Evolutionary conservation across 148 eudicot genomes (phyloP).

Genomic region (Euryodendron excelsum): DNA sequence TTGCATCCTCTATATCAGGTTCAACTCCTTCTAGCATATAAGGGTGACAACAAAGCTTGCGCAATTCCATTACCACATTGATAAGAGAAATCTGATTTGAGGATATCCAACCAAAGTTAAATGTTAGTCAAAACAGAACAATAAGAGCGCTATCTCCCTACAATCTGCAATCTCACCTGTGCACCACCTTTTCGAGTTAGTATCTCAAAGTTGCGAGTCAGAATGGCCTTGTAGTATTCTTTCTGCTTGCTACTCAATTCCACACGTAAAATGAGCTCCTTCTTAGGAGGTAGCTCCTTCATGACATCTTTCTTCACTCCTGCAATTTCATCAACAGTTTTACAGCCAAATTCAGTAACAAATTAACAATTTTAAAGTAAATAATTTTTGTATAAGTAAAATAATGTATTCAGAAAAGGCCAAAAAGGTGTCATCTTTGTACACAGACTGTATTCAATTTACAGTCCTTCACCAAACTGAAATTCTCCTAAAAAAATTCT

Average conservation of each 20-base stretch:
- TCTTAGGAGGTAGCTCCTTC: constrained; percentile 94
- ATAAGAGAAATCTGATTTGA: constrained; percentile 72
- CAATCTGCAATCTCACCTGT: constrained; percentile 53
- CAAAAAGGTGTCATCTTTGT: no score
- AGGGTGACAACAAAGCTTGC: constrained; percentile 95
- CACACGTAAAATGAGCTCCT: constrained; percentile 91
- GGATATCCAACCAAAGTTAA: constrained; percentile 7
- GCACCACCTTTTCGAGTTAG: constrained; percentile 91
- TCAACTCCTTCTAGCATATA: constrained; percentile 98
- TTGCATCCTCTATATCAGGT: constrained; percentile 59
- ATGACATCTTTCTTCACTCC: constrained; percentile 98
- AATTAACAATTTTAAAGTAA: not conserved
- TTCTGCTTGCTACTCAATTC: constrained; percentile 94
- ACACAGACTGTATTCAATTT: no score
- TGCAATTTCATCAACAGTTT: constrained; percentile 27
- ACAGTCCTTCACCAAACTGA: no score
- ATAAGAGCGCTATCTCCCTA: constrained; percentile 8
- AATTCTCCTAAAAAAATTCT: no score
- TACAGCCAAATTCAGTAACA: not conserved
- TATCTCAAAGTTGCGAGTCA: constrained; percentile 92
- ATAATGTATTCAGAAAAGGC: no score
- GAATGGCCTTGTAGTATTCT: constrained; percentile 94
- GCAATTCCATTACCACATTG: constrained; percentile 95
- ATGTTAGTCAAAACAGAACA: constrained; percentile 2
- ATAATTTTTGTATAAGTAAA: no score